Evolutionary conservation across 2,329 filamentous ascomycete species (phyloP), one percentile per base, ranked within the genome.

Genomic region (Grosmannia huntii): DNA sequence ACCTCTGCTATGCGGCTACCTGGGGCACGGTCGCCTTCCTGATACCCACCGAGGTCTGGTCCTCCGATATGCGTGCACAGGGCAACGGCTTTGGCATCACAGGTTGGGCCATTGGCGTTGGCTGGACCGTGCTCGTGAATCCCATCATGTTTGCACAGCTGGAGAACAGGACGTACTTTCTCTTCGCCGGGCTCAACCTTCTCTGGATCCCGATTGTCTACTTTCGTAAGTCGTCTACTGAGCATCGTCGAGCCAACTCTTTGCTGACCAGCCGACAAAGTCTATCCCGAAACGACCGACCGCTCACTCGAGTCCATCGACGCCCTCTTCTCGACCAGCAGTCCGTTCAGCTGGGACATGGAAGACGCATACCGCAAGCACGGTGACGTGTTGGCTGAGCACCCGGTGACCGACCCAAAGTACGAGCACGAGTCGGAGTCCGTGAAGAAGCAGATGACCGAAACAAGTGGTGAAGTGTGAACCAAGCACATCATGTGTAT

Each of bases 81-180:
- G 81, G 80, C 9, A 80, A 82, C 64, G 78, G 77, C 9, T 81
- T 83, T 62, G 76, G 76, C 21, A 80, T 83, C 60, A 77, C 77
- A 2, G 79, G 80, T 1, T 83, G 80, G 80, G 79, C 80, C 21
- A 73, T 81, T 59, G 80, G 79, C 44, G 75, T 78, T 10, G 79
- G 79, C 41, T 75, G 76, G 74, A 80, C 78, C 1, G 72, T 72
- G 2, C 69, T 81, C 53, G 73, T 80, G 60, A 81, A 69, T 62
- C 76, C 75, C 28, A 76, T 80, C 65, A 77, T 81, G 72, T 76
- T 81, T 60, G 67, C 64, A 49, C 67, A 67, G n/a, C 63, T 79
- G 25, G 69, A 71, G 60, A 76, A 71, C 61, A 70, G 73, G 10
- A 79, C 75, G 0, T 80, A 79, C 62, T 74, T 80, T 62, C 70